Base-by-base conservation (phyloP, 805 yeast species). In the Candida easanensis region DNA sequence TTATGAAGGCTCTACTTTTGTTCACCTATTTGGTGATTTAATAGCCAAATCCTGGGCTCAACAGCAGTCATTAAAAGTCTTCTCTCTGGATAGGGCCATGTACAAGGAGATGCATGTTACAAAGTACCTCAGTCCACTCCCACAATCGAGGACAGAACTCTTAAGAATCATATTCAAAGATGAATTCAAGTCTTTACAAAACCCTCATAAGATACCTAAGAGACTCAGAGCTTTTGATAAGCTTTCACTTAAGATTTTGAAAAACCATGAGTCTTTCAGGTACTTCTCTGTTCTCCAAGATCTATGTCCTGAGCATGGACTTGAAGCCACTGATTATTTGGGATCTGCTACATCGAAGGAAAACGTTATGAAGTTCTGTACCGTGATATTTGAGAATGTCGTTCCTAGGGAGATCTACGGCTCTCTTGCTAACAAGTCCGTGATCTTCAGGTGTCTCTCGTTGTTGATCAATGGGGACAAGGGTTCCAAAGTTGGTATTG, bases 371-470 rank as follows among this genome's bases (percentile, higher is more conserved):
- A 62, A 57, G 33, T 77, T 79, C 50, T 53, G 76, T 1, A 48
- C 73, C 2, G 54, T 66, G 0, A 40, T 80, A 0, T 41, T 78
- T 4, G 74, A 72, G 11, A 71, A 68, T 39, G 49, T 82, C 0
- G 63, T 84, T 18, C 86, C 89, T 0, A 18, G 51, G 1, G 70
- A 67, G 6, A 44, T 73, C 1, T 76, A 79, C 63, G 95, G 95
- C 0, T 58, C 76, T 3, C 52, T 48, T 3, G 47, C 54, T 13
- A 86, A 86, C 54, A 74, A 75, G 54, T 44, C 69, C 0, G 39
- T 54, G 1, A 53, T 84, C 0, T 54, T 68, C 33, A 46, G 51
- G 4, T 58, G 59, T 9, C 52, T 84, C 0, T 61, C 74, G 0
- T 21, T 39, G 2, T 62, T 74, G 22, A 42, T 84, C 0, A 50